A percentile compares a stretch with the other conserved stretches of the same genome.
Evolutionary conservation across 108 stramenopile genomes (phyloP).

Genomic region (Pseudonitzschia delicatissima): DNA sequence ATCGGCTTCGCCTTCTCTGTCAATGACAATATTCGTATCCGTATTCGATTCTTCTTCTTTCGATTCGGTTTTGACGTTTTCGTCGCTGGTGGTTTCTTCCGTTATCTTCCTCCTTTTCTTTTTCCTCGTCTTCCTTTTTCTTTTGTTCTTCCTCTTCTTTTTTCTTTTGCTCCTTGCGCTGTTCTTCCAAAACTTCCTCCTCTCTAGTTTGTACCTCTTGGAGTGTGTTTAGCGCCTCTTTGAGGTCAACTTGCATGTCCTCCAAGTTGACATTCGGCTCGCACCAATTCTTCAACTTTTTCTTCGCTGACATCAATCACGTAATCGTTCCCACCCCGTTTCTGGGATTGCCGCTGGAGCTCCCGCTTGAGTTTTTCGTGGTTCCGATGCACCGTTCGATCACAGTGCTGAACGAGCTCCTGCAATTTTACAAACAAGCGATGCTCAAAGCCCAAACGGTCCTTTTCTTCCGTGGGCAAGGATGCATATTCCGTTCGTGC

Average conservation of each 20-base stretch:
- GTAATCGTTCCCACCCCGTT: conserved; percentile 53
- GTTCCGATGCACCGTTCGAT: conserved; percentile 72
- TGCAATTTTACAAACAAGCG: conserved; percentile 69
- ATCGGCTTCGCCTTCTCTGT: conserved; percentile 8
- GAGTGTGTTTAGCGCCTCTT: conserved; percentile 17
- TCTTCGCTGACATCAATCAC: conserved; percentile 46
- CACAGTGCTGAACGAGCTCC: conserved; percentile 74
- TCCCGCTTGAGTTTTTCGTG: conserved; percentile 80
- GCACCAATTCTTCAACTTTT: conserved; percentile 60
- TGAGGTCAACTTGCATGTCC: conserved; percentile 41
- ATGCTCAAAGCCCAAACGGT: conserved; percentile 71
- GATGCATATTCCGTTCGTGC: conserved; percentile 64
- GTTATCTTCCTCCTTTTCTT: conserved; percentile 28
- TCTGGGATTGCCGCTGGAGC: conserved; percentile 48
- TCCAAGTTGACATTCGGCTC: conserved; percentile 52
- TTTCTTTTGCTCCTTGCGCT: conserved; percentile 22
- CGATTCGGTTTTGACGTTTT: background rate
- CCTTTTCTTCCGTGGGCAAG: conserved; percentile 71
- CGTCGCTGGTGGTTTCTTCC: conserved; percentile 19
- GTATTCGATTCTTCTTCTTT: conserved; percentile 6
- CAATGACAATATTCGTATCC: conserved; percentile 6
- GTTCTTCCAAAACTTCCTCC: conserved; percentile 20
- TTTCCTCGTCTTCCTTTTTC: conserved; percentile 15
- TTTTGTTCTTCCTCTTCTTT: conserved; percentile 13
- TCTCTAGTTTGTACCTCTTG: conserved; percentile 40